Percentiles rank a stretch among this genome's conserved stretches.
Evolutionary conservation across 208 protist species (phyloP).

Genomic region (Trypanosoma avium): DNA sequence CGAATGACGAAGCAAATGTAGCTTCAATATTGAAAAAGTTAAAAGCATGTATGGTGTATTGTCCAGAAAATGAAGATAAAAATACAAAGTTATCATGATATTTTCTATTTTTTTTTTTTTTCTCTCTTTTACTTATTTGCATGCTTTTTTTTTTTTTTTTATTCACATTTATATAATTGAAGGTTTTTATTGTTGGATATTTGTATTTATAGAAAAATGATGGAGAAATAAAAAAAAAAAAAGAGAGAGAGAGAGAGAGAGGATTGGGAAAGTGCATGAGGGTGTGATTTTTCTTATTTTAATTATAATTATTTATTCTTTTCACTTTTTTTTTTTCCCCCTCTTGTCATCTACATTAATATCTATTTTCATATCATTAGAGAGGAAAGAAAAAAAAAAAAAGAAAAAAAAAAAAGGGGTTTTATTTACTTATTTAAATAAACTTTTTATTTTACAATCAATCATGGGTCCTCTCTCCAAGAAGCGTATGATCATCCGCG

Average conservation of each 20-base stretch:
- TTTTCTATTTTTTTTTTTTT: background rate
- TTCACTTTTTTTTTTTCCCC: background rate
- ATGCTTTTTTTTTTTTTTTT: background rate
- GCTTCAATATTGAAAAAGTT: constrained; percentile 54
- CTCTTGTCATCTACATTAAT: background rate
- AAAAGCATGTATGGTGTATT: constrained; percentile 81
- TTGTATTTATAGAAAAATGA: too few relatives aligned
- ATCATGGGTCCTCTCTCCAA: too few relatives aligned
- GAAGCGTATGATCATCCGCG: too few relatives aligned
- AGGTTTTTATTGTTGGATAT: too few relatives aligned
- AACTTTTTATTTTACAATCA: too few relatives aligned
- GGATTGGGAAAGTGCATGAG: too few relatives aligned
- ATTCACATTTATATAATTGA: too few relatives aligned
- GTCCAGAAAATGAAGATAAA: constrained; percentile 69
- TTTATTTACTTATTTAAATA: background rate
- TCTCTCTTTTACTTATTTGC: background rate
- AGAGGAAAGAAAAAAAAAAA: background rate
- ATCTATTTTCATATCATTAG: background rate
- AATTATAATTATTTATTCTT: background rate
- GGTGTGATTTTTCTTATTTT: background rate
- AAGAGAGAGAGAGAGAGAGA: too few relatives aligned
- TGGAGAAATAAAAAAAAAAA: background rate
- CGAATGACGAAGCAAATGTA: constrained; percentile 59
- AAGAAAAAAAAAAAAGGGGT: background rate
- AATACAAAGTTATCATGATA: constrained; percentile 7